Percentiles rank a stretch among this genome's conserved stretches.
Evolutionary conservation across 306 rosid genomes (phyloP).

Genomic region (Quercus robur): DNA sequence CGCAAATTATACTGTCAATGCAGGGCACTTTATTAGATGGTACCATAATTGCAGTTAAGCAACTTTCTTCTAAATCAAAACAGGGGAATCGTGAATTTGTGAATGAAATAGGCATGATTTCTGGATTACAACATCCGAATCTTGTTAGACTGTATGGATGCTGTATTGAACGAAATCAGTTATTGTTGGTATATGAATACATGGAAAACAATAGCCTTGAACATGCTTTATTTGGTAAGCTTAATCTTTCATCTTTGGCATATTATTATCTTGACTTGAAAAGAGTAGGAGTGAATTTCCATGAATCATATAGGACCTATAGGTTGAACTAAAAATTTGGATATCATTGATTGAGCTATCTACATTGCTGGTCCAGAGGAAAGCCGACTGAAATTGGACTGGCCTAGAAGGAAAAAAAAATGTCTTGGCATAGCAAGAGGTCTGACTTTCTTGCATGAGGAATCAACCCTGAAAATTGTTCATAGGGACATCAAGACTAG

Average conservation of each 20-base stretch:
- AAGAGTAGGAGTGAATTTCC: background rate
- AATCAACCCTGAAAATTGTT: conserved; percentile 65
- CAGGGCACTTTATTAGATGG: conserved; percentile 22
- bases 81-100: conserved; percentile 27
- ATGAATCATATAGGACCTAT: background rate
- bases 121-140: conserved; percentile 25
- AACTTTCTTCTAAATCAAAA: conserved; percentile 28
- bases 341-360: background rate
- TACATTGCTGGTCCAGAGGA: conserved; percentile 28
- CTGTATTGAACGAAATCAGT: conserved; percentile 23
- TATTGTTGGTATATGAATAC: conserved; percentile 16
- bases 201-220: conserved; percentile 23
- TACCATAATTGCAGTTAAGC: conserved; percentile 23
- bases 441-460: conserved; percentile 73
- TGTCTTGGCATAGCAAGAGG: conserved; percentile 80
- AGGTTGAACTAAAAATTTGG: background rate
- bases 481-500: conserved; percentile 84
- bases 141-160: conserved; percentile 19
- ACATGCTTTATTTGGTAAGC: conserved; percentile 26
- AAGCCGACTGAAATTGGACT: conserved; percentile 34
- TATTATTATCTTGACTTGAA: background rate
- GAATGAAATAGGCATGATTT: conserved; percentile 28
- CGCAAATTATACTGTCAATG: background rate
- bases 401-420: conserved; percentile 62
- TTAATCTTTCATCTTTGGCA: background rate